These are phyloP conservation scores for Yarrowia galli DNA, from an alignment of 1,139 yeast species.

Conservation along the genomic window DNA sequence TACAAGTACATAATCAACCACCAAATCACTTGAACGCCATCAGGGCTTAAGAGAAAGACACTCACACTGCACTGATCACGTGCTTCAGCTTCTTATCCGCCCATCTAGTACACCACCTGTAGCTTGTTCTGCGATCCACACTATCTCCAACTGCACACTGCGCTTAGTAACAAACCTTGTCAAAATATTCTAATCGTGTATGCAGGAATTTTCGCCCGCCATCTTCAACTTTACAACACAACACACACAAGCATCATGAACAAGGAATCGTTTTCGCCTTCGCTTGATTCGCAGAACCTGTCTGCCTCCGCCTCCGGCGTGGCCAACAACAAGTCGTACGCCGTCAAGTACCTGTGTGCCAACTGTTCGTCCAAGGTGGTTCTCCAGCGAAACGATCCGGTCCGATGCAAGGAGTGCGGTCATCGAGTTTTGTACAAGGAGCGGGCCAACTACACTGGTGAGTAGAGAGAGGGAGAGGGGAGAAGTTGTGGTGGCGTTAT, in stretches of 20 bases:
- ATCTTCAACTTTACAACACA: conserved; percentile 1
- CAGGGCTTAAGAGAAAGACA: too few relatives aligned
- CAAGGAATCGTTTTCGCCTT: conserved; percentile 95
- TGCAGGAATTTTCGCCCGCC: conserved; percentile 42
- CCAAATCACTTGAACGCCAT: too few relatives aligned
- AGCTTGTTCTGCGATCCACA: too few relatives aligned
- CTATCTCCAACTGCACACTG: too few relatives aligned
- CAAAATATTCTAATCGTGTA: conserved; percentile 8
- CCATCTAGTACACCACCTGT: too few relatives aligned
- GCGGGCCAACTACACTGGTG: conserved; percentile 94
- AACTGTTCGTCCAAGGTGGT: conserved; percentile 93
- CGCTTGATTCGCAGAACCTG: conserved; percentile 71
- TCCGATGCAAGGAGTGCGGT: conserved; percentile 98
- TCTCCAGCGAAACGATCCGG: conserved; percentile 92
- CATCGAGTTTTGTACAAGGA: conserved; percentile 97
- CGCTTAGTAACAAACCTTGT: conserved; percentile 1
- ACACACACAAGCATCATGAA: conserved; percentile 43
- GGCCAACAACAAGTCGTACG: conserved; percentile 74
- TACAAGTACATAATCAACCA: too few relatives aligned
- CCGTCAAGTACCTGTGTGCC: conserved; percentile 94
- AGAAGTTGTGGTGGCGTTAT: background rate
- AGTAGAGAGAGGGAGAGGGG: conserved; percentile 40
- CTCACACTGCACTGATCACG: too few relatives aligned
- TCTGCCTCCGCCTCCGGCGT: conserved; percentile 71
- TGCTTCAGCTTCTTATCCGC: too few relatives aligned